These are phyloP conservation scores for Cnidoscolus chayamansa DNA, from an alignment of 441 rosid genomes.

Conservation along the genomic window DNA sequence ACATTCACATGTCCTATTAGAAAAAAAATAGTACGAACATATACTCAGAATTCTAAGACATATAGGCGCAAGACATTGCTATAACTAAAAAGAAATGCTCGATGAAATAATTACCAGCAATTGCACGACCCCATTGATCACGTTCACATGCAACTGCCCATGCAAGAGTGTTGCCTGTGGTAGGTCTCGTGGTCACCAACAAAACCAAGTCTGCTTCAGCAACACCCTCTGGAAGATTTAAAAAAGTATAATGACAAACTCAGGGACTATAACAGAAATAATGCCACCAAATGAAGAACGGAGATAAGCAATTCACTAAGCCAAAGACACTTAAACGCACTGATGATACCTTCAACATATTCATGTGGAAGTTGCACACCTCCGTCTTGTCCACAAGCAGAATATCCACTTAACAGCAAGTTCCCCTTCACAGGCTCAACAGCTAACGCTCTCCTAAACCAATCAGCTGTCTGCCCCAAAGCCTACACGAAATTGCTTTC, in stretches of 20 bases:
- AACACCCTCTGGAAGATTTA: slow-evolving; percentile 67
- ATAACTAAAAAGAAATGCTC: background rate
- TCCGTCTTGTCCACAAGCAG: slow-evolving; percentile 99
- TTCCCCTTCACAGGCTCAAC: slow-evolving; percentile 99
- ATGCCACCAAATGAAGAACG: background rate
- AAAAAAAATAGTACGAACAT: slow-evolving; percentile 6
- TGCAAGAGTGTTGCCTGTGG: slow-evolving; percentile 98
- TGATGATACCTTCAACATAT: slow-evolving; percentile 79
- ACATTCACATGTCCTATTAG: slow-evolving; percentile 93
- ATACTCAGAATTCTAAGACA: slow-evolving; percentile 5
- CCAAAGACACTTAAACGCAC: slow-evolving; percentile 16
- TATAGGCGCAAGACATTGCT: background rate
- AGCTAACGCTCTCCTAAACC: slow-evolving; percentile 91
- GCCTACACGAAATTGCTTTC: slow-evolving; percentile 53
- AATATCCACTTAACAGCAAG: slow-evolving; percentile 94
- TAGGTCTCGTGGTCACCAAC: slow-evolving; percentile 95
- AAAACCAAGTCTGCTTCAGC: slow-evolving; percentile 89
- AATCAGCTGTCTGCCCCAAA: slow-evolving; percentile 89
- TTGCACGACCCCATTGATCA: slow-evolving; percentile 99
- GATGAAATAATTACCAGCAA: slow-evolving; percentile 60
- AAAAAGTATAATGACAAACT: slow-evolving; percentile 7
- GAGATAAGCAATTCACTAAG: slow-evolving; percentile 14
- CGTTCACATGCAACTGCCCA: slow-evolving; percentile 99
- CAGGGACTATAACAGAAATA: slow-evolving; percentile 4
- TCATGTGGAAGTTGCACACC: slow-evolving; percentile 96